A percentile compares a stretch with the other conserved stretches of the same genome.
These are phyloP conservation scores for Tylopilus rubrobrunneus DNA, from an alignment of 768 basidiomycete species.

Conservation along the genomic window DNA sequence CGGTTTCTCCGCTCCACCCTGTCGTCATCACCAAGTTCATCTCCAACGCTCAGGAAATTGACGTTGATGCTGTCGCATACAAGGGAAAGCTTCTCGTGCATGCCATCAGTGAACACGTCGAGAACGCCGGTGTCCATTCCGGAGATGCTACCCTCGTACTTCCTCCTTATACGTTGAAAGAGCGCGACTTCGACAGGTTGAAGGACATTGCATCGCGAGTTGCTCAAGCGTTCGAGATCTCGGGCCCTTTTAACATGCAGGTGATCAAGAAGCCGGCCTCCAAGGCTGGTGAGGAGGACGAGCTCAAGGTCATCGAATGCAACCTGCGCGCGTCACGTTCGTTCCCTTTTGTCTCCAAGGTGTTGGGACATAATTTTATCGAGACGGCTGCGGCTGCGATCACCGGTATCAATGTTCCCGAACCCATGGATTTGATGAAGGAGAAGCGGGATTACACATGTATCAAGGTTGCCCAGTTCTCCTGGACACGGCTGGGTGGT, in stretches of 20 bases:
- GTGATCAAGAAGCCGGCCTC: constrained; percentile 79
- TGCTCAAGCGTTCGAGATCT: constrained; percentile 91
- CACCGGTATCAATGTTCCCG: constrained; percentile 80
- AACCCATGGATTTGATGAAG: constrained; percentile 88
- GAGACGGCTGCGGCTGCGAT: constrained; percentile 90
- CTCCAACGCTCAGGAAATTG: constrained; percentile 95
- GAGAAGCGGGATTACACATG: constrained; percentile 86
- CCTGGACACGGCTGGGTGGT: constrained; percentile 93
- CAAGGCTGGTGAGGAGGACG: constrained; percentile 48
- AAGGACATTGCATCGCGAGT: constrained; percentile 96
- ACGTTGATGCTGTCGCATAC: constrained; percentile 95
- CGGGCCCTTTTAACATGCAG: constrained; percentile 99
- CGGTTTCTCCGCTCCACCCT: constrained; percentile 94
- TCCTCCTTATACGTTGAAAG: constrained; percentile 81
- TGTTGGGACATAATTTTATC: constrained; percentile 95
- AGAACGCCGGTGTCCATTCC: constrained; percentile 98
- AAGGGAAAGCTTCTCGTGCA: constrained; percentile 90
- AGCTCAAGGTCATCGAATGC: constrained; percentile 97
- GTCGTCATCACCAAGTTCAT: constrained; percentile 99
- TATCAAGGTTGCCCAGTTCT: constrained; percentile 98
- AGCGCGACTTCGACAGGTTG: constrained; percentile 76
- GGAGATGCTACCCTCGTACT: constrained; percentile 97
- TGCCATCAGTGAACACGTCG: constrained; percentile 97
- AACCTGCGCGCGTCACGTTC: constrained; percentile 97
- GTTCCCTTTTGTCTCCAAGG: constrained; percentile 99